Evolutionary conservation across 2,329 filamentous ascomycete species (phyloP), one percentile per base, ranked within the genome.

Genomic region (Ramularia endophylla): DNA sequence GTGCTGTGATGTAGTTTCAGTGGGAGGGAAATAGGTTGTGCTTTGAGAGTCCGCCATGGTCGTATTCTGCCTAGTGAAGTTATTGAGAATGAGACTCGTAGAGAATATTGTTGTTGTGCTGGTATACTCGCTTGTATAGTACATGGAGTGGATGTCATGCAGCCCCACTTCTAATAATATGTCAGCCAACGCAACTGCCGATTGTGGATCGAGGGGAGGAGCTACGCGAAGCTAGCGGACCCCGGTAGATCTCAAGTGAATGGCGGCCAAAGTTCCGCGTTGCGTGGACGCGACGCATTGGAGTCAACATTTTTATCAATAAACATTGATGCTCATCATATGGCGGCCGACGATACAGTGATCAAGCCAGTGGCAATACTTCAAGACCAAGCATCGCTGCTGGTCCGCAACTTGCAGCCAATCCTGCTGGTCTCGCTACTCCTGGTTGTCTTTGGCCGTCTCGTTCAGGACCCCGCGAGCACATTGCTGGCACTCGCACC

Each of bases 381-480:
- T 20, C 48, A 46, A 18, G 51, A 41, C 19, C 54, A 56, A 32
- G 17, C 51, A 16, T 52, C 61, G 2, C 51, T 46, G 36, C 47
- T 62, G 32, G 75, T 83, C 57, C 77, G 81, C 9, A 73, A 86
- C 56, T 63, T 79, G 15, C 85, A 94, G 52, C 82, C 85, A 0
- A 64, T 74, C 18, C 64, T 87, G 8, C 71, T 94, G 20, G 72
- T 86, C 20, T 74, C 73, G 8, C 65, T 83, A 27, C 81, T 83
- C 58, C 72, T 74, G 33, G 58, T 77, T 48, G 75, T 75, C 28
- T 90, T 94, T 64, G 61, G 67, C 27, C 66, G 73, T 13, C 71
- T 94, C 18, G 83, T 94, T 19, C 69, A 72, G 12, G 77, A 89
- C 50, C 86, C 88, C 0, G 74, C 83, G 2, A 65, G 73, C 12